These are phyloP conservation scores for Monosporascus sp. DNA, from an alignment of 2,329 filamentous ascomycete genomes.

Conservation along the genomic window DNA sequence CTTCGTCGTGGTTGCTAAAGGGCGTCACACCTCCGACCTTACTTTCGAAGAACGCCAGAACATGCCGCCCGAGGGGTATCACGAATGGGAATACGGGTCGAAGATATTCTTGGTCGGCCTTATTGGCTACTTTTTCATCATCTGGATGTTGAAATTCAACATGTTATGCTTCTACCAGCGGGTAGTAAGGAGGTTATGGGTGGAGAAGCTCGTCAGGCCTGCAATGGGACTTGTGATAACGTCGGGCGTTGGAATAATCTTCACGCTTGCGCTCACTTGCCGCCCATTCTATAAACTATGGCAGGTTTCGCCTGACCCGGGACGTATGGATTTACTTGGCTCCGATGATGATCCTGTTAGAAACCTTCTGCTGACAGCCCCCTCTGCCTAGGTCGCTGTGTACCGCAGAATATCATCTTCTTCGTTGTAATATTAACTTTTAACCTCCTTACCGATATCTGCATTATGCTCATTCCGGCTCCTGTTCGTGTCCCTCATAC, in stretches of 20 bases:
- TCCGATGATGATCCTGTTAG: background rate
- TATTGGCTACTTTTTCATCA: conserved; percentile 27
- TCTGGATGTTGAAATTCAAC: conserved; percentile 37
- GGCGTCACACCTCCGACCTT: conserved; percentile 25
- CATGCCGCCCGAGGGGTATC: conserved; percentile 23
- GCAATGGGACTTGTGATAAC: conserved; percentile 24
- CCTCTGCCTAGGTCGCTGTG: conserved; percentile 1
- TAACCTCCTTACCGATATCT: conserved; percentile 7
- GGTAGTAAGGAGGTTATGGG: conserved; percentile 29
- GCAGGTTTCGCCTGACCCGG: conserved; percentile 32
- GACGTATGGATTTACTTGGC: conserved; percentile 21
- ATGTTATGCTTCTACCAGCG: conserved; percentile 36
- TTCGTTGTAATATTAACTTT: conserved; percentile 6
- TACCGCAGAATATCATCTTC: conserved; percentile 5
- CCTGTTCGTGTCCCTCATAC: conserved; percentile 1
- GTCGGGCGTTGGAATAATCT: conserved; percentile 20
- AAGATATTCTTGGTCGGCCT: conserved; percentile 32
- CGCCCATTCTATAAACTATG: conserved; percentile 29
- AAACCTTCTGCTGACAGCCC: conserved; percentile 1
- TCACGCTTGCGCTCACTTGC: conserved; percentile 26
- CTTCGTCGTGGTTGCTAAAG: conserved; percentile 24
- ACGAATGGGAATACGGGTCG: conserved; percentile 26
- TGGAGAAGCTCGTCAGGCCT: conserved; percentile 31
- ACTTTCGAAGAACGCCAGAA: conserved; percentile 24
- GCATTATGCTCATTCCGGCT: conserved; percentile 6